Base-by-base conservation (phyloP, 129 eudicot species). In the Calendula officinalis region DNA sequence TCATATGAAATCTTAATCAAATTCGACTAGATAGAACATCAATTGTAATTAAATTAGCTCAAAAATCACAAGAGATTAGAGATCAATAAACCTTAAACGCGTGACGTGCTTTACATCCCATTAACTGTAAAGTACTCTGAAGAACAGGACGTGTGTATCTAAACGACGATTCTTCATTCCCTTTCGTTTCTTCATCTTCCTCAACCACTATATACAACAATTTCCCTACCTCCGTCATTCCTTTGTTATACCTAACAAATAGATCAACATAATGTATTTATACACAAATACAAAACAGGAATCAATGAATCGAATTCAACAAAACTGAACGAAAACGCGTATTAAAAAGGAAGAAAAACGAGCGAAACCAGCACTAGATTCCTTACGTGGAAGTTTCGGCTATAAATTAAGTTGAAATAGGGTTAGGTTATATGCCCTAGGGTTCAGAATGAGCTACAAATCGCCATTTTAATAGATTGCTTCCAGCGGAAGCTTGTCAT, bases 61-160 rank as follows among this genome's bases (percentile, higher is more conserved):
- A 58, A 13, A 40, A 38, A 8, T 36, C 8, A 10, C 62, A 16
- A 3, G 8, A 47, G 12, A 36, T 5, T 54, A 4, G 35, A 56
- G 53, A 16, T 27, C 4, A 56, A 17, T 27, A 33, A 76, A 67
- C 99, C 99, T 88, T 92, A 60, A 85, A 92, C 51, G 99, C 90
- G 60, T 92, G 99, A 27, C 96, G 84, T 69, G 99, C 84, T 81
- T 92, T 92, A 75, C 99, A 92, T 3, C 99, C 99, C 89, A 92
- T 92, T 63, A 92, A 82, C 69, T 88, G 96, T 78, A 92, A 76
- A 46, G 99, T 81, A 66, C 85, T 85, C 83, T 85, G 96, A 67
- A 92, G 80, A 51, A 88, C 89, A 35, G 89, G 84, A 38, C 99
- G 89, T 30, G 99, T 88, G 45, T 92, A 92, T 72, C 99, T 74